These are phyloP conservation scores for Zygoascus ofunaensis DNA, from an alignment of 805 yeast genomes.

Conservation along the genomic window DNA sequence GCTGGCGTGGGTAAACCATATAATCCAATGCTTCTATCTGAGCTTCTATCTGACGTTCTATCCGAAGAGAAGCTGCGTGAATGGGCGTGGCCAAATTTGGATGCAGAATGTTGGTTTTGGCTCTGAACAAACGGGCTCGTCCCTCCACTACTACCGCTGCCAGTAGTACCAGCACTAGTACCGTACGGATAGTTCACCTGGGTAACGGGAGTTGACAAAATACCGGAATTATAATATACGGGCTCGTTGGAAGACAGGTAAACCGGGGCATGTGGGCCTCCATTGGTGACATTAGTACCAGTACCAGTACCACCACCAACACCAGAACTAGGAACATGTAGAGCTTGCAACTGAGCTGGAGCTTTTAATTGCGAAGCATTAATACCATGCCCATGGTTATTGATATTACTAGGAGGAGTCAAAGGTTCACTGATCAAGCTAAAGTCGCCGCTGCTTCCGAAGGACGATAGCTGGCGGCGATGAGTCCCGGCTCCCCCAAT, in stretches of 20 bases:
- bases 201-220: background rate
- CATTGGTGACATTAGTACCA: background rate
- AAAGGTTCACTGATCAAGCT: slow-evolving; percentile 5
- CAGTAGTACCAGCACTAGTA: background rate
- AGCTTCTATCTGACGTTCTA: too few species aligned
- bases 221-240: background rate
- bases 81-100: background rate
- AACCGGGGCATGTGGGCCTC: background rate
- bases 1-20: background rate
- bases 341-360: background rate
- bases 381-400: background rate
- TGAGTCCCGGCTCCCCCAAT: background rate
- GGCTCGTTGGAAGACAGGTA: background rate
- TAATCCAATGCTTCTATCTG: too few species aligned
- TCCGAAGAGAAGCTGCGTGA: slow-evolving; percentile 5
- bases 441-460: slow-evolving; percentile 11
- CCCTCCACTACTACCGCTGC: background rate
- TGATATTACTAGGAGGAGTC: slow-evolving; percentile 11
- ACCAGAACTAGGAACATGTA: too few species aligned
- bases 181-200: background rate
- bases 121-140: too few species aligned
- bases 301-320: background rate
- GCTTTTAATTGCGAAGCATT: background rate
- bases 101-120: background rate
- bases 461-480: slow-evolving; percentile 9